Percentiles rank a stretch among this genome's conserved stretches.
Conservation (phyloP, 2,329 filamentous ascomycete species). For the Arthroderma sp. region DNA sequence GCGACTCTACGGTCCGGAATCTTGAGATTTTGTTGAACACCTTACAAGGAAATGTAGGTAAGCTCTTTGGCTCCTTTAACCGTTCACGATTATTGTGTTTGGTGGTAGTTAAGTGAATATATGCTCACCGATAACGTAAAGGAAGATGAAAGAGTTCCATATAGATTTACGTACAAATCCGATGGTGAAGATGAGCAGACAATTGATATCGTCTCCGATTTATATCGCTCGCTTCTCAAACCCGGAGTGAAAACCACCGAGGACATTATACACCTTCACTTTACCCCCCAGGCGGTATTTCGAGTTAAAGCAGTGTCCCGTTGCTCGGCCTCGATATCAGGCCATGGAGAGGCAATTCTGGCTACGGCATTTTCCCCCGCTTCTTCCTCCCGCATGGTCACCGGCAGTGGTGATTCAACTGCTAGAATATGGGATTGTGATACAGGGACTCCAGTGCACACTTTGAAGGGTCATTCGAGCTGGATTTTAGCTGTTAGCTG, state of each 20-base stretch:
- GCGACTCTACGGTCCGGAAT: conserved; percentile 78
- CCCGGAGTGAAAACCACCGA: conserved; percentile 43
- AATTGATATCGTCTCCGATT: conserved; percentile 33
- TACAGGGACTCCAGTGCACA: conserved; percentile 58
- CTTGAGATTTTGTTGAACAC: conserved; percentile 78
- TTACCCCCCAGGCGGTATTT: conserved; percentile 80
- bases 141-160: conserved; percentile 49
- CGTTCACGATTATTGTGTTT: neutral
- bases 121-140: conserved; percentile 27
- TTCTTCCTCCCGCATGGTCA: conserved; percentile 64
- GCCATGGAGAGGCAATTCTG: conserved; percentile 84
- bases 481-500: conserved; percentile 85
- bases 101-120: neutral
- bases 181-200: conserved; percentile 23
- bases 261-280: conserved; percentile 49
- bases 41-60: conserved; percentile 57
- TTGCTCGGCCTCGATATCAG: conserved; percentile 75
- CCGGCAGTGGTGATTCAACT: conserved; percentile 80
- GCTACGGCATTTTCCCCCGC: conserved; percentile 73
- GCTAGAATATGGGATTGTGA: conserved; percentile 91
- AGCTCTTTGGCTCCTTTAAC: conserved; percentile 4
- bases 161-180: conserved; percentile 49
- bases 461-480: conserved; percentile 71
- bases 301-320: conserved; percentile 82
- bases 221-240: conserved; percentile 40